phyloP scores from a whole-genome alignment of 2,329 filamentous ascomycete genomes.

The Truncatella angustata region DNA sequence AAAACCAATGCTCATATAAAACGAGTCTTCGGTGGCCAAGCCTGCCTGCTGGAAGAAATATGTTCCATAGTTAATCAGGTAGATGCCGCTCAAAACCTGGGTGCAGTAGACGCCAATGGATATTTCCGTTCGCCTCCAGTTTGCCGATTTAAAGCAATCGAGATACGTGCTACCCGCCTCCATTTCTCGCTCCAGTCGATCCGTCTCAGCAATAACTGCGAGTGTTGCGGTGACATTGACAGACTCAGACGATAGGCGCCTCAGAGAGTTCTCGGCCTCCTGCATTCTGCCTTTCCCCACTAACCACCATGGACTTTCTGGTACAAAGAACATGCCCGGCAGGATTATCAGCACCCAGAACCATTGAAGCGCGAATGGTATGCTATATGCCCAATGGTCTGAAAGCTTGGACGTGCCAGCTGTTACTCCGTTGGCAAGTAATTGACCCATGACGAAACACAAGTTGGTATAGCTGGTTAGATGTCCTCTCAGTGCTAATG shows the following conservation, averaged over 20 bases:
- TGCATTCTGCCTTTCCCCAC: slow-evolving; percentile 39
- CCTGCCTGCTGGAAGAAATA: slow-evolving; percentile 61
- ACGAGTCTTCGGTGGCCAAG: slow-evolving; percentile 45
- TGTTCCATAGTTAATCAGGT: slow-evolving; percentile 63
- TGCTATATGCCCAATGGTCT: slow-evolving; percentile 47
- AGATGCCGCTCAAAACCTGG: slow-evolving; percentile 63
- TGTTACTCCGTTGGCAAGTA: slow-evolving; percentile 50
- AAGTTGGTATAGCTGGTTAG: slow-evolving; percentile 60
- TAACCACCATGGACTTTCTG: slow-evolving; percentile 51
- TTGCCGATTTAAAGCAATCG: slow-evolving; percentile 49
- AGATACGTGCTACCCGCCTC: slow-evolving; percentile 47
- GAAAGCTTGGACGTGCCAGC: slow-evolving; percentile 37
- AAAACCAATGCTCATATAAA: slow-evolving; percentile 54
- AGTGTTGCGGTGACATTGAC: slow-evolving; percentile 48
- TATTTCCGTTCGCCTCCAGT: slow-evolving; percentile 54
- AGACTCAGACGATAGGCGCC: slow-evolving; percentile 42
- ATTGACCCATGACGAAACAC: slow-evolving; percentile 61
- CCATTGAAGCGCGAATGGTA: slow-evolving; percentile 51
- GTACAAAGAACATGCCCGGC: slow-evolving; percentile 43
- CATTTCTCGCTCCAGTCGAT: slow-evolving; percentile 51
- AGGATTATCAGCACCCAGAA: slow-evolving; percentile 46
- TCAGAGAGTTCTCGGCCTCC: slow-evolving; percentile 39
- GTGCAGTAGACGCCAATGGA: slow-evolving; percentile 62
- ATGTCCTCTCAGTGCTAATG: slow-evolving; percentile 54
- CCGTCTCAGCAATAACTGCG: slow-evolving; percentile 56